Evolutionary conservation across 1,139 yeast species (phyloP).

Genomic region (Lodderomyces metapsilosis): DNA sequence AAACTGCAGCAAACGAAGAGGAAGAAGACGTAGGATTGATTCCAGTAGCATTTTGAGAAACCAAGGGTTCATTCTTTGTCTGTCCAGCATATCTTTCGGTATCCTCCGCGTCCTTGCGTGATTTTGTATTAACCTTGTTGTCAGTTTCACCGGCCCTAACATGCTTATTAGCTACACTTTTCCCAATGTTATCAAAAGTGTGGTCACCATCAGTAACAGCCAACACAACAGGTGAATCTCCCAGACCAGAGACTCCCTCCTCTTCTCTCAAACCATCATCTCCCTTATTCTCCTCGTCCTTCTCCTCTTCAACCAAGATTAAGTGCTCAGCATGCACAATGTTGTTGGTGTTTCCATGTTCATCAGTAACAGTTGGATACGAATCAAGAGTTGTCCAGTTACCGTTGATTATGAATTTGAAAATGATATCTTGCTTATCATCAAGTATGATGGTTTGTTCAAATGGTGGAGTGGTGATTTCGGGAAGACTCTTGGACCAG

Average conservation of each 20-base stretch:
- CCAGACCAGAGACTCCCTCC: neutral
- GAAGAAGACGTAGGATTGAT: slow-evolving; percentile 24
- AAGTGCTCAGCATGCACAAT: slow-evolving; percentile 30
- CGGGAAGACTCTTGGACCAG: slow-evolving; percentile 30
- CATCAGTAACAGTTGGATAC: slow-evolving; percentile 30
- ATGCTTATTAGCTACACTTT: neutral
- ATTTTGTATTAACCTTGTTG: neutral
- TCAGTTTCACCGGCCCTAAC: neutral
- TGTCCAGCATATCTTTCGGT: too few relatives aligned
- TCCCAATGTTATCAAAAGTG: slow-evolving; percentile 1
- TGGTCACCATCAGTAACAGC: slow-evolving; percentile 5
- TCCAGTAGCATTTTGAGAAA: slow-evolving; percentile 6
- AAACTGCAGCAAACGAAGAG: slow-evolving; percentile 45
- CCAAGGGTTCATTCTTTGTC: slow-evolving; percentile 2
- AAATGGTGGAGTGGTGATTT: slow-evolving; percentile 12
- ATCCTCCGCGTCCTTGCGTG: neutral
- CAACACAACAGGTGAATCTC: neutral
- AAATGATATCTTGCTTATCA: slow-evolving; percentile 24
- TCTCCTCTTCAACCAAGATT: slow-evolving; percentile 11
- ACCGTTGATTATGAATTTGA: slow-evolving; percentile 36
- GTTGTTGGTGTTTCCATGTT: slow-evolving; percentile 40
- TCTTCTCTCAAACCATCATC: slow-evolving; percentile 1
- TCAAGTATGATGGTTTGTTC: slow-evolving; percentile 18
- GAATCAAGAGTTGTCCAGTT: slow-evolving; percentile 32
- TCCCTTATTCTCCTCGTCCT: neutral